A percentile compares a stretch with the other conserved stretches of the same genome.
Evolutionary conservation across 352 stramenopile species (phyloP).

Genomic region (Globisporangium camurandrum): DNA sequence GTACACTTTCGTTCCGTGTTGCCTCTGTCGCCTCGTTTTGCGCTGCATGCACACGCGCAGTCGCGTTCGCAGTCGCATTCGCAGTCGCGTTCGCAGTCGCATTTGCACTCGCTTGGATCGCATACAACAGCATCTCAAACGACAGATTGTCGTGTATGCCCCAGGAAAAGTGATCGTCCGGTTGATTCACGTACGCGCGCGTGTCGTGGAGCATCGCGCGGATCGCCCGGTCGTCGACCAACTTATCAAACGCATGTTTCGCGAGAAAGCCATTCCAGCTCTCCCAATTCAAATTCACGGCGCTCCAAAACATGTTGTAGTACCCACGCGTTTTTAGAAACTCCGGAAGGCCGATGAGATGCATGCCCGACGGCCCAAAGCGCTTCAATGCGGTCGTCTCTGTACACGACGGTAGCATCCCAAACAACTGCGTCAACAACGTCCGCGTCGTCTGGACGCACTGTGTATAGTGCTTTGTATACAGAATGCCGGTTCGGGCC

Average conservation of each 20-base stretch:
- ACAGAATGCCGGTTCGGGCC: conserved; percentile 42
- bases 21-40: neutral
- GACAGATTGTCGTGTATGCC: conserved; percentile 67
- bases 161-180: conserved; percentile 60
- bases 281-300: conserved; percentile 52
- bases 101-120: no score
- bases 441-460: conserved; percentile 62
- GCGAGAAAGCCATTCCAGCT: conserved; percentile 63
- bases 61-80: neutral
- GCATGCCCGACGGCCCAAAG: conserved; percentile 44
- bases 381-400: conserved; percentile 56
- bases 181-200: conserved; percentile 42
- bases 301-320: conserved; percentile 68
- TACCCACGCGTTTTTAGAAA: conserved; percentile 63
- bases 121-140: conserved; percentile 65
- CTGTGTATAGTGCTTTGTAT: conserved; percentile 62
- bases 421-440: conserved; percentile 64
- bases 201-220: conserved; percentile 57
- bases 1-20: neutral
- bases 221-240: conserved; percentile 58
- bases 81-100: conserved; percentile 21
- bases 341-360: conserved; percentile 44
- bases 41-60: neutral
- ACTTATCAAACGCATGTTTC: conserved; percentile 61
- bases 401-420: conserved; percentile 59